Evolutionary conservation across 495 filamentous ascomycete genomes (phyloP).

Genomic region (Ascobolus immersus): DNA sequence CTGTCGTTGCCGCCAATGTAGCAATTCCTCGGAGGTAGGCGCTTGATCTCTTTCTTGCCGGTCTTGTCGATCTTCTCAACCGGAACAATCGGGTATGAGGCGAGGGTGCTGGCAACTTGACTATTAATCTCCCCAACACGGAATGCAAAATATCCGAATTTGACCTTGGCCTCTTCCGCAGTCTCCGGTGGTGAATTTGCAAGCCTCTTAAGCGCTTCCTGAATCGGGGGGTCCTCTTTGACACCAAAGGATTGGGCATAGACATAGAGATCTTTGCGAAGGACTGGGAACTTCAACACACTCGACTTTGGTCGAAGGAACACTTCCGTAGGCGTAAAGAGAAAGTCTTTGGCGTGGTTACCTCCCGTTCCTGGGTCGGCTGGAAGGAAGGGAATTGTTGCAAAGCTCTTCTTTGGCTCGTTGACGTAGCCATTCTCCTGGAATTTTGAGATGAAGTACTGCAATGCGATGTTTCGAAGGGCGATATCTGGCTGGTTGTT

Average conservation of each 20-base stretch:
- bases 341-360: slow-evolving; percentile 18
- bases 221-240: slow-evolving; percentile 46
- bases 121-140: slow-evolving; percentile 44
- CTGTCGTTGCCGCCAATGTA: slow-evolving; percentile 53
- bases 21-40: slow-evolving; percentile 38
- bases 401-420: slow-evolving; percentile 15
- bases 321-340: slow-evolving; percentile 49
- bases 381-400: slow-evolving; percentile 25
- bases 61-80: slow-evolving; percentile 21
- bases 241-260: slow-evolving; percentile 72
- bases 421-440: slow-evolving; percentile 46
- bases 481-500: slow-evolving; percentile 26
- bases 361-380: slow-evolving; percentile 2
- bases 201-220: slow-evolving; percentile 43
- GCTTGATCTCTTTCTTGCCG: slow-evolving; percentile 18
- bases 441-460: slow-evolving; percentile 61
- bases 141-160: slow-evolving; percentile 62
- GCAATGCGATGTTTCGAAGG: slow-evolving; percentile 38
- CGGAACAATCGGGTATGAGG: slow-evolving; percentile 44
- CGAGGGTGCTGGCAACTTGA: slow-evolving; percentile 31
- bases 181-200: slow-evolving; percentile 42
- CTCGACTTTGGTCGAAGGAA: slow-evolving; percentile 55
- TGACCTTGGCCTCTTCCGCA: slow-evolving; percentile 32
- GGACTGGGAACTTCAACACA: slow-evolving; percentile 52
- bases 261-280: slow-evolving; percentile 41